Base-by-base conservation (phyloP, 1,284 basidiomycete genomes). In the Termitomyces sp. region DNA sequence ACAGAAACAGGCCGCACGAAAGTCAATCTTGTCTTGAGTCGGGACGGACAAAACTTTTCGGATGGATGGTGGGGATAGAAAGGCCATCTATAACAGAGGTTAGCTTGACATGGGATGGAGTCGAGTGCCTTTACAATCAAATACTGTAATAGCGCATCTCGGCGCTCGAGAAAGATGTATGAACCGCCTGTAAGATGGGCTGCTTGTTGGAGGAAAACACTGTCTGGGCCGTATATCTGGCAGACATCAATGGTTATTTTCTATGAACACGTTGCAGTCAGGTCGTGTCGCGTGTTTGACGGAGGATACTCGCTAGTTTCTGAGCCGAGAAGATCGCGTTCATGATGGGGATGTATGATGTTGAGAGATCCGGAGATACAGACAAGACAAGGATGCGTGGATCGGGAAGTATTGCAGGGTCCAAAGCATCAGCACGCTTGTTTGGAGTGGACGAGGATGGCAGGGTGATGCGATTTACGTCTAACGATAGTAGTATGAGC, bases 321-420 rank as follows among this genome's bases (percentile, higher is more conserved):
- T 99, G 97, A 1, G 97, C 97, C 2, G 94, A 95, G 73, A 99
- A 99, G 51, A 99, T 98, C 55, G 94, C 90, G 69, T 99, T 99
- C 97, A 99, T 99, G 69, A 99, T 86, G 10, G 96, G 92, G 51
- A 99, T 96, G 70, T 96, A 96, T 28, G 92, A 90, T 1, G 87
- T 82, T 6, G 91, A 88, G 15, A 88, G 79, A 70, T 94, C 90
- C 1, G 91, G 91, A 0, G 95, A 97, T 41, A 94, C 93, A 53
- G 94, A 95, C 51, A 99, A 75, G 56, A 99, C 83, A 54, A 98
- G 80, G 56, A 99, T 92, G 26, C 94, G 82, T 0, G 93, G 87
- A 65, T 93, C 89, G 2, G 80, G 72, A n/a, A 78, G 71, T 34
- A 75, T 68, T 43, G 76, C 66, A 5, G 77, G 69, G 30, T 81